These are phyloP conservation scores for Apiospora kogelbergensis DNA, from an alignment of 2,329 filamentous ascomycete species.

Conservation along the genomic window DNA sequence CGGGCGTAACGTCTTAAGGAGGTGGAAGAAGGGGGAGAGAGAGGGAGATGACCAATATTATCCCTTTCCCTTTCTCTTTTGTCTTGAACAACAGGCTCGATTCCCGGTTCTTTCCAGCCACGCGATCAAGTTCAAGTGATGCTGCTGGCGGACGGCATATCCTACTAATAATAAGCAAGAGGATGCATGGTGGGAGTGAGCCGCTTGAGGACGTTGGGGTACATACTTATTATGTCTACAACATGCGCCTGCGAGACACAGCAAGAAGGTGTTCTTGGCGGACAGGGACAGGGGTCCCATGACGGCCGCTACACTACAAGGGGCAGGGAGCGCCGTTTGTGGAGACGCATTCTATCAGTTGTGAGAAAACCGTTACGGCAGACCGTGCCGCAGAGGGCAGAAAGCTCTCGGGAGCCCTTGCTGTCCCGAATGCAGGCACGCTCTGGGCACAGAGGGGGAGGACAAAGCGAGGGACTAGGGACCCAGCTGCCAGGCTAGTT, in stretches of 20 bases:
- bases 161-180: background rate
- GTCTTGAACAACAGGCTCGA: background rate
- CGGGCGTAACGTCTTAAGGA: background rate
- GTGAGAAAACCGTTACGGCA: background rate
- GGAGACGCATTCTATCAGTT: background rate
- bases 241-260: background rate
- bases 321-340: background rate
- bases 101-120: no score
- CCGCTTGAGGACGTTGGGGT: background rate
- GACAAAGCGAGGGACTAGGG: background rate
- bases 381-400: background rate
- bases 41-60: background rate
- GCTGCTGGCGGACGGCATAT: no score
- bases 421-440: background rate
- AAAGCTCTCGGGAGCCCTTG: no score
- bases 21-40: background rate
- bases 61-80: background rate
- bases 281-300: background rate
- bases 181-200: background rate
- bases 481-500: no score
- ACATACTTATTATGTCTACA: background rate
- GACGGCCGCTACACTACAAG: background rate
- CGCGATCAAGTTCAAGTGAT: no score
- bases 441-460: no score
- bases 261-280: background rate